phyloP scores from a whole-genome alignment of 2,329 filamentous ascomycete species.

The Pestalotiopsis sp. region DNA sequence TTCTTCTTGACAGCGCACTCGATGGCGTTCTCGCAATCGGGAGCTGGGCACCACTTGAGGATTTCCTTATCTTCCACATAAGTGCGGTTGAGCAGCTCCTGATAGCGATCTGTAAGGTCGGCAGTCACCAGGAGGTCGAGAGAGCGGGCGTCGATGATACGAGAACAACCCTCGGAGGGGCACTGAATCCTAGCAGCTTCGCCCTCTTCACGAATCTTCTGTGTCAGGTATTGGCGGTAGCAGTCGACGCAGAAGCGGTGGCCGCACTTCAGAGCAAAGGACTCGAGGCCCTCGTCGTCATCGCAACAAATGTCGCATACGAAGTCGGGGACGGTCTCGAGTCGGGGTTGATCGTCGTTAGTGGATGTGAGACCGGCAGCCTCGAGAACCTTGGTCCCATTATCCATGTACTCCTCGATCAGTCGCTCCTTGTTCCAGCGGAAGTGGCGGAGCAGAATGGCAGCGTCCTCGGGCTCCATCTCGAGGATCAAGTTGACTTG shows the following conservation, averaged over 20 bases:
- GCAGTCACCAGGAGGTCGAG: constrained; percentile 73
- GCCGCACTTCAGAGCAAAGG: constrained; percentile 93
- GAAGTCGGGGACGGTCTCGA: constrained; percentile 76
- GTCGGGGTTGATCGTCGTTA: constrained; percentile 63
- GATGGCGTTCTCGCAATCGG: constrained; percentile 93
- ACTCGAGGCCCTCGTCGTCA: constrained; percentile 74
- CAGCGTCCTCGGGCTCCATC: constrained; percentile 84
- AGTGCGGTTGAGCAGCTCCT: constrained; percentile 84
- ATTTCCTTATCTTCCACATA: constrained; percentile 97
- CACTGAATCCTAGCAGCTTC: constrained; percentile 95
- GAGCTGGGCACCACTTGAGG: constrained; percentile 96
- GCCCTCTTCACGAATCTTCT: constrained; percentile 94
- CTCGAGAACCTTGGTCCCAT: constrained; percentile 77
- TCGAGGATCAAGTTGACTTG: constrained; percentile 93
- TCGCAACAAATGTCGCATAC: constrained; percentile 96
- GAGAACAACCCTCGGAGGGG: constrained; percentile 82
- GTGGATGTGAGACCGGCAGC: constrained; percentile 78
- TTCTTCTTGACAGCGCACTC: constrained; percentile 88
- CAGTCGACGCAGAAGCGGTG: constrained; percentile 93
- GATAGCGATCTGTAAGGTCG: constrained; percentile 68
- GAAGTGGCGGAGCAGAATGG: constrained; percentile 85
- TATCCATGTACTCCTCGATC: constrained; percentile 96
- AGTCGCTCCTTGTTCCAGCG: constrained; percentile 96
- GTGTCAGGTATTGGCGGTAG: constrained; percentile 86
- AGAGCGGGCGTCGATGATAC: constrained; percentile 89